phyloP scores from a whole-genome alignment of 2,329 filamentous ascomycete genomes.

The Pseudogymnoascus sp. region DNA sequence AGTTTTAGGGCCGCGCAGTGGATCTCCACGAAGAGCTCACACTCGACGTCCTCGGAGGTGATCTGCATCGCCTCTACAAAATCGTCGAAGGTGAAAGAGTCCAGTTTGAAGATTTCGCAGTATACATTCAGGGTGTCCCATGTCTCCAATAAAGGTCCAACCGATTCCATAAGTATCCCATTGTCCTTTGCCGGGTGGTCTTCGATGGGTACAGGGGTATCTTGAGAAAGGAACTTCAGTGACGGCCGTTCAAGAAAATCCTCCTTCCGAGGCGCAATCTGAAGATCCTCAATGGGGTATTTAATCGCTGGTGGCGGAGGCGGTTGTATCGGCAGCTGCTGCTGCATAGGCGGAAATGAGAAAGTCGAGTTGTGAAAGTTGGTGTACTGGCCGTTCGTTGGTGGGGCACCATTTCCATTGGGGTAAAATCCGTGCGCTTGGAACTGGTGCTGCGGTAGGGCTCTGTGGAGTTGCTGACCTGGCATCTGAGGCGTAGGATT shows the following conservation, averaged over 20 bases:
- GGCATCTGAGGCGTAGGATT: conserved; percentile 24
- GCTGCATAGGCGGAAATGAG: conserved; percentile 36
- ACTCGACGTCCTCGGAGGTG: conserved; percentile 62
- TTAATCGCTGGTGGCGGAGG: conserved; percentile 69
- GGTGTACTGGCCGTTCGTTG: conserved; percentile 20
- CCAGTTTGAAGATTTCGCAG: conserved; percentile 84
- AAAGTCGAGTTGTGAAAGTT: conserved; percentile 36
- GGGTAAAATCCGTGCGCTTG: neutral
- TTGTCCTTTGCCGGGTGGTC: conserved; percentile 40
- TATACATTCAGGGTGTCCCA: conserved; percentile 99
- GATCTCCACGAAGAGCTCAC: conserved; percentile 80
- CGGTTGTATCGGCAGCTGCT: conserved; percentile 16
- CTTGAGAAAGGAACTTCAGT: conserved; percentile 67
- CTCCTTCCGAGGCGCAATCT: conserved; percentile 60
- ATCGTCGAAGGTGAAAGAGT: conserved; percentile 97
- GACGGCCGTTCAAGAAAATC: conserved; percentile 55
- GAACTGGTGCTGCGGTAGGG: neutral
- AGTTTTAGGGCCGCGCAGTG: conserved; percentile 88
- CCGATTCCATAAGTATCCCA: conserved; percentile 70
- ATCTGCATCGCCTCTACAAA: conserved; percentile 82
- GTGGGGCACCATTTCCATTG: conserved; percentile 13
- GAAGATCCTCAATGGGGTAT: conserved; percentile 91
- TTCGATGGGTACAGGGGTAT: conserved; percentile 46
- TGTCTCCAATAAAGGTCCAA: conserved; percentile 78
- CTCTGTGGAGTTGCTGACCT: conserved; percentile 6